Base-by-base conservation (phyloP, 148 eudicot genomes). In the Tetragonia tetragonoides region DNA sequence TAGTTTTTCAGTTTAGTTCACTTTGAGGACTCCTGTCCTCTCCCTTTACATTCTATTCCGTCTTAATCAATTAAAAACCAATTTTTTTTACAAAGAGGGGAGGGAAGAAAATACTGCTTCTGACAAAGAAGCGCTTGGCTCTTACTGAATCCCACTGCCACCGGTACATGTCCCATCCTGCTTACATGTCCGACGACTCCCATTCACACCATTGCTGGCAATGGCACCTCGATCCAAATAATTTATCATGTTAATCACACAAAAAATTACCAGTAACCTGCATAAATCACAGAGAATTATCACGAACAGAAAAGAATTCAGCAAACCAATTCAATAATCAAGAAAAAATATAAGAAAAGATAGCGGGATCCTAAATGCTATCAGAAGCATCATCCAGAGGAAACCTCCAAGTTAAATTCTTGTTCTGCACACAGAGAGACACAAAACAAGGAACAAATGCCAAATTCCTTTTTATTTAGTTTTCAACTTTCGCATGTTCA, bases 151-250 rank as follows among this genome's bases (percentile, higher is more conserved):
- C 80, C 97, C 98, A 80, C 80, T 93, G 75, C 99, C 99, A 77
- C 86, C 72, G 21, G 89, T 85, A 77, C 99, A 95, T 54, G 42
- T 74, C 34, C 93, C 97, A 75, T 74, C 72, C 68, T 79, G 68
- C 8, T 84, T 75, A 74, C 99, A 95, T 75, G 84, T 83, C 71
- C 54, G 38, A 16, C 84, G 89, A 80, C 81, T 86, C 67, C 99
- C 99, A 80, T 95, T 95, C 54, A 95, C 97, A 76, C 99, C 99
- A 82, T 95, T 95, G 81, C 99, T 95, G 69, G 93, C 99, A 70
- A 95, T 95, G 18, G 92, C 88, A 63, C 99, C 99, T 41, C 99
- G 99, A 82, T 95, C 99, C 74, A 93, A 67, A 79, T 95, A 95
- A 85, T 93, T 95, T 65, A 95, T 80, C 85, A 95, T 80, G 82